These are phyloP conservation scores for Zymoseptoria ardabiliae DNA, from an alignment of 2,329 filamentous ascomycete species.

Conservation along the genomic window DNA sequence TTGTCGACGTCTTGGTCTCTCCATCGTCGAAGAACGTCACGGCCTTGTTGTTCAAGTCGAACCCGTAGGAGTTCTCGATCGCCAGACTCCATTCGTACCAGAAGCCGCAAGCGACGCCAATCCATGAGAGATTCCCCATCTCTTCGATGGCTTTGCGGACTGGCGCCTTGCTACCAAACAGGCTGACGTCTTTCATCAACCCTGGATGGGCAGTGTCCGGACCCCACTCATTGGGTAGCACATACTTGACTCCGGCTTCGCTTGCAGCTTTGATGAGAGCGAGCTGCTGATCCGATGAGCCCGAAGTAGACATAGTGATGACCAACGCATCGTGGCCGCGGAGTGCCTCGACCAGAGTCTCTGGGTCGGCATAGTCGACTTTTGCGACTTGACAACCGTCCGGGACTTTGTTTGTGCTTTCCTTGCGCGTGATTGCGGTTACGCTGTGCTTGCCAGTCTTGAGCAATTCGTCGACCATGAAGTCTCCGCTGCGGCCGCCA, in stretches of 20 bases:
- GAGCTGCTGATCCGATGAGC: slow-evolving; percentile 26
- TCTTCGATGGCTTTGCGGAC: slow-evolving; percentile 21
- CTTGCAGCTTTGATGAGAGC: slow-evolving; percentile 31
- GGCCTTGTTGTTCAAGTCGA: slow-evolving; percentile 30
- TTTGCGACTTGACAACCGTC: slow-evolving; percentile 32
- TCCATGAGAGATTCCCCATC: slow-evolving; percentile 21
- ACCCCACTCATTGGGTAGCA: slow-evolving; percentile 36
- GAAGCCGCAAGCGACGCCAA: slow-evolving; percentile 25
- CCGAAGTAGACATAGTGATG: slow-evolving; percentile 32
- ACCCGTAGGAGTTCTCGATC: slow-evolving; percentile 28
- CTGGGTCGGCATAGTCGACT: slow-evolving; percentile 43
- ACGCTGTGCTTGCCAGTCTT: slow-evolving; percentile 41
- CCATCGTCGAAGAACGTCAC: slow-evolving; percentile 48
- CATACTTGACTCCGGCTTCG: slow-evolving; percentile 32
- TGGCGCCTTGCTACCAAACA: slow-evolving; percentile 6
- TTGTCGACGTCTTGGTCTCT: slow-evolving; percentile 47
- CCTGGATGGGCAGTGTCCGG: slow-evolving; percentile 23
- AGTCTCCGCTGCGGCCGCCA: slow-evolving; percentile 34
- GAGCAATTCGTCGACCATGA: slow-evolving; percentile 35
- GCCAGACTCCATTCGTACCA: slow-evolving; percentile 34
- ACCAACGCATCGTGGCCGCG: slow-evolving; percentile 33
- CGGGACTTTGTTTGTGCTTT: slow-evolving; percentile 37
- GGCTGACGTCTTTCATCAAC: slow-evolving; percentile 17
- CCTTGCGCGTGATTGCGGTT: slow-evolving; percentile 44
- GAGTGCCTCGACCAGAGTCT: slow-evolving; percentile 30